Base-by-base conservation (phyloP, 2,329 filamentous ascomycete genomes). In the Spiromastix sp. region DNA sequence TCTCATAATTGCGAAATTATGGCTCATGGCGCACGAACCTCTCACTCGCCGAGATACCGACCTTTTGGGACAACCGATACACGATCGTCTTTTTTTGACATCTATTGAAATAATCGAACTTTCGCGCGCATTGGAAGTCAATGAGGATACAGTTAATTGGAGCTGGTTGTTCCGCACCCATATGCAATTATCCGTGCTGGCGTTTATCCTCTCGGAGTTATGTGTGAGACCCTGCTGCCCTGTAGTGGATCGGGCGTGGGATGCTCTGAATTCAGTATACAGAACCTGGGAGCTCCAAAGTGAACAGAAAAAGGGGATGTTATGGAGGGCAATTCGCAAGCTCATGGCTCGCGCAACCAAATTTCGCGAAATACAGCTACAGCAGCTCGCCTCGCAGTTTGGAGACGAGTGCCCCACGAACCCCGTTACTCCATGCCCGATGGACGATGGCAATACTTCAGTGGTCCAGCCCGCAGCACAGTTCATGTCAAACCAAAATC, bases 31-130 rank as follows among this genome's bases (percentile, higher is more conserved):
- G 2, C 82, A 89, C 48, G 78, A 89, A 46, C 81, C 82, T 0
- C 70, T 80, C 48, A 74, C 81, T 20, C 72, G 77, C 34, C 68
- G 70, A 21, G 71, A 55, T 24, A 43, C 75, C 17, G 66, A 69
- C 7, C 67, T 66, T 17, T 63, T 81, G 5, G 71, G 74, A 0
- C 67, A 72, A 32, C 77, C 78, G 31, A 73, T 74, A 6, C 74
- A 76, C 38, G 73, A 85, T 42, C 77, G 77, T 38, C 65, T 87
- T 1, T 83, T 85, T 51, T 61, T 79, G 16, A 81, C 79, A 0
- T 77, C 80, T 2, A 70, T 87, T 17, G 81, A 87, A 48, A 76
- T 86, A 17, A 70, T 85, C 30, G 82, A 87, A 54, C 77, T 82
- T 50, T 73, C 73, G 12, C 64, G 78, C 32, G 65, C 81, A 1